Percentiles rank a stretch among this genome's conserved stretches.
Conservation (phyloP, 2,329 filamentous ascomycete species). For the Huntiella savannae region DNA sequence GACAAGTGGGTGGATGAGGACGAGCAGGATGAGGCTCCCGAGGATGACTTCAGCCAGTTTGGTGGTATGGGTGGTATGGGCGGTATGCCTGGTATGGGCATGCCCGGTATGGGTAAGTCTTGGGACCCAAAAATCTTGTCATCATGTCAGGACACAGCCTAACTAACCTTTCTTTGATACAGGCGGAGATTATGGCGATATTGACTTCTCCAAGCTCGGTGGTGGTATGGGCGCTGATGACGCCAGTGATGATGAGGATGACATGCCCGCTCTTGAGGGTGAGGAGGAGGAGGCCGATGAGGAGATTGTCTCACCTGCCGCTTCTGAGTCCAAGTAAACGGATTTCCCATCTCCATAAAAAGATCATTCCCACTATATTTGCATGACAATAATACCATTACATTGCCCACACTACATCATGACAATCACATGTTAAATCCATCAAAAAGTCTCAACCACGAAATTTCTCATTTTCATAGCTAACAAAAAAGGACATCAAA, state of each 20-base stretch:
- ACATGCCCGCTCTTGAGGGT: conserved; percentile 64
- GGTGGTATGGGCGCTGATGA: conserved; percentile 28
- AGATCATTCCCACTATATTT: too few relatives aligned
- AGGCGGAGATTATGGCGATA: conserved; percentile 56
- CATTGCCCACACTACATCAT: neutral
- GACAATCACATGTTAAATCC: neutral
- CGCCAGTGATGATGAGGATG: conserved; percentile 45
- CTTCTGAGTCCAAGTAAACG: conserved; percentile 7
- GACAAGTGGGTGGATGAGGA: conserved; percentile 99
- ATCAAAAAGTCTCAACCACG: neutral
- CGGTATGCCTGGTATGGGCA: conserved; percentile 30
- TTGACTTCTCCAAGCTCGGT: conserved; percentile 86
- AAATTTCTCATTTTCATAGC: conserved; percentile 1
- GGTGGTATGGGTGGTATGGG: conserved; percentile 41
- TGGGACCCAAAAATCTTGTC: neutral
- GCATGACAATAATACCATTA: too few relatives aligned
- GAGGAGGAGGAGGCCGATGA: conserved; percentile 31
- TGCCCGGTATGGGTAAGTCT: conserved; percentile 29
- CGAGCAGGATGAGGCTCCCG: conserved; percentile 78
- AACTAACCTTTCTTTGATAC: neutral
- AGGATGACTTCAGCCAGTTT: conserved; percentile 59
- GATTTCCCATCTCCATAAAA: neutral
- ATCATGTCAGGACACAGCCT: neutral
- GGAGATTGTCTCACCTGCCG: conserved; percentile 14
- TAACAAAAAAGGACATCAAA: conserved; percentile 1